Evolutionary conservation across 495 filamentous ascomycete species (phyloP).

Genomic region (Evernia prunastri): DNA sequence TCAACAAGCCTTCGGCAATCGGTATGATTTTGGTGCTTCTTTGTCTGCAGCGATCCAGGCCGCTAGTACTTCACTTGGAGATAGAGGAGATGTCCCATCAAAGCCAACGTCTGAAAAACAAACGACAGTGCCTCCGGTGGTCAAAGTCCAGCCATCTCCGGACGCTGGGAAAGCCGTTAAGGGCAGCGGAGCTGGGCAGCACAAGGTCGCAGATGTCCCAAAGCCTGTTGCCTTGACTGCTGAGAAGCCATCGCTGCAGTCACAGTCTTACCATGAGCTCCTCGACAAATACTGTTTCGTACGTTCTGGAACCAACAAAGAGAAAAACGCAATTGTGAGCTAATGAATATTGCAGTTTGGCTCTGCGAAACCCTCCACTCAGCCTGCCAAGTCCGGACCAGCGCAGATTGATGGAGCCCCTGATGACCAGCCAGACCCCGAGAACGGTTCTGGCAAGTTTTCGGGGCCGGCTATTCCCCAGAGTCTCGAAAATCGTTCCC

Average conservation of each 20-base stretch:
- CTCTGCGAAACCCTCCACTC: slow-evolving; percentile 37
- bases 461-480: slow-evolving; percentile 17
- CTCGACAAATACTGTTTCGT: slow-evolving; percentile 98
- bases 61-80: slow-evolving; percentile 15
- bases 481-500: slow-evolving; percentile 22
- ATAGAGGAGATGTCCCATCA: slow-evolving; percentile 20
- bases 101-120: slow-evolving; percentile 36
- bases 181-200: background rate
- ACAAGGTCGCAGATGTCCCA: slow-evolving; percentile 18
- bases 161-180: slow-evolving; percentile 6
- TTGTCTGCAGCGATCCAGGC: slow-evolving; percentile 70
- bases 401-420: slow-evolving; percentile 21
- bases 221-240: slow-evolving; percentile 46
- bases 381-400: slow-evolving; percentile 25
- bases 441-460: slow-evolving; percentile 1
- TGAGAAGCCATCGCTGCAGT: slow-evolving; percentile 65
- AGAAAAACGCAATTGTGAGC: slow-evolving; percentile 20
- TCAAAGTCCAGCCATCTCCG: slow-evolving; percentile 3
- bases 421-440: slow-evolving; percentile 7
- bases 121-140: background rate
- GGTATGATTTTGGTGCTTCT: slow-evolving; percentile 91
- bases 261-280: slow-evolving; percentile 84
- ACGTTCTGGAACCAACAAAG: slow-evolving; percentile 48
- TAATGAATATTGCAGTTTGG: slow-evolving; percentile 42
- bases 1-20: slow-evolving; percentile 77